Conservation (phyloP, 768 basidiomycete genomes). For the Boletus sp. region DNA sequence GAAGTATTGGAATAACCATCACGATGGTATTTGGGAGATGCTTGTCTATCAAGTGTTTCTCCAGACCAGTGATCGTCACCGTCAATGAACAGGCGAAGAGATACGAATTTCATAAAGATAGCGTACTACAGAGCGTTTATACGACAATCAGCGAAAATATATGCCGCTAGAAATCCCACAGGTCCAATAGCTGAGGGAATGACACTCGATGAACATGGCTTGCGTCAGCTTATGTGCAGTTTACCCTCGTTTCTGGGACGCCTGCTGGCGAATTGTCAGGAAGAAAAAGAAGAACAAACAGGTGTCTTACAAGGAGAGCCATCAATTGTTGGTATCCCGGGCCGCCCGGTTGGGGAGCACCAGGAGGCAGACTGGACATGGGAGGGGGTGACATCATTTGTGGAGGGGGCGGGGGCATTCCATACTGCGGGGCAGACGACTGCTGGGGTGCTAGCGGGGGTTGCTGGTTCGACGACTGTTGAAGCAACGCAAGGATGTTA, state of each 20-base stretch:
- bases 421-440: constrained; percentile 29
- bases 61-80: background rate
- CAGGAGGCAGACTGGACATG: constrained; percentile 37
- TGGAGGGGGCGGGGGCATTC: constrained; percentile 40
- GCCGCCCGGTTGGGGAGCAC: constrained; percentile 40
- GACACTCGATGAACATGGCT: background rate
- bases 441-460: constrained; percentile 33
- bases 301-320: constrained; percentile 58
- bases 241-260: constrained; percentile 30
- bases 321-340: constrained; percentile 62
- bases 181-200: background rate
- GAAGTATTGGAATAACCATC: background rate
- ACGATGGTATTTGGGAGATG: background rate
- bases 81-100: background rate
- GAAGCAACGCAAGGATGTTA: constrained; percentile 65
- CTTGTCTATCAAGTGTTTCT: background rate
- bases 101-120: constrained; percentile 30
- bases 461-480: constrained; percentile 43
- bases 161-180: background rate
- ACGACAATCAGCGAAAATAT: constrained; percentile 1
- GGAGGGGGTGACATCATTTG: constrained; percentile 46
- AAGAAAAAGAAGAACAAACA: background rate
- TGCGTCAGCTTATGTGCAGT: background rate
- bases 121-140: constrained; percentile 15
- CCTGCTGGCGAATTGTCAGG: constrained; percentile 10